Evolutionary conservation across 2,329 filamentous ascomycete species (phyloP), one percentile per base, ranked within the genome.

Genomic region (Arthrobotrys musiformis): DNA sequence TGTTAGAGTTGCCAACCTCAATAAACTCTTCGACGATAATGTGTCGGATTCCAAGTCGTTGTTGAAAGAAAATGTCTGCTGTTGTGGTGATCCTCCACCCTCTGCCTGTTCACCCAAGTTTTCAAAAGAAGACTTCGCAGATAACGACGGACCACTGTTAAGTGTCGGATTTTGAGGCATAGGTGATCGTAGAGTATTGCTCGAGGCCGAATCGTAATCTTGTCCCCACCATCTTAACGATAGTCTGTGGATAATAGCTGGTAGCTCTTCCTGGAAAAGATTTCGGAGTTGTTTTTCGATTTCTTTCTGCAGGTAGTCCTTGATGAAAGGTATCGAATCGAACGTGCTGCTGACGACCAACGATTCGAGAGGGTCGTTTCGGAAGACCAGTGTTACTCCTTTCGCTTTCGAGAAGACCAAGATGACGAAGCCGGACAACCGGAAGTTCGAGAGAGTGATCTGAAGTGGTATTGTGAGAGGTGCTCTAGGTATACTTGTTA

Each of bases 311-410:
- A 99, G 86, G 83, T 98, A 98, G 84, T 99, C 94, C 80, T 95
- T 91, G 79, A 99, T 95, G 82, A 99, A 99, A 50, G 95, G 94
- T 81, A 99, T 99, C 11, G 94, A 97, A 85, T 99, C 95, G 84
- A 99, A 99, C 50, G 95, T 99, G 80, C 94, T 98, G 0, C 94
- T 98, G 80, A 99, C 95, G 86, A 97, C 98, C 82, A 99, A 90
- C 3, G 94, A 97, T 83, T 99, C 95, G 78, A 99, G 89, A 3
- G 95, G 95, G 83, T 99, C 95, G 88, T 99, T 98, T 81, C 95
- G 91, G 83, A 99, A 99, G 50, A 99, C 95, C 56, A 99, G 87
- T 0, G 95, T 99, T 70, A 99, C 88, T 19, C 95, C 95, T 83
- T 99, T 99, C 85, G 97, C 93, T 83, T 93, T 94, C 2, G 94